Evolutionary conservation across 139 green algal genomes (phyloP), one percentile per base, ranked within the genome.

Genomic region (Chlamydomonas incerta): DNA sequence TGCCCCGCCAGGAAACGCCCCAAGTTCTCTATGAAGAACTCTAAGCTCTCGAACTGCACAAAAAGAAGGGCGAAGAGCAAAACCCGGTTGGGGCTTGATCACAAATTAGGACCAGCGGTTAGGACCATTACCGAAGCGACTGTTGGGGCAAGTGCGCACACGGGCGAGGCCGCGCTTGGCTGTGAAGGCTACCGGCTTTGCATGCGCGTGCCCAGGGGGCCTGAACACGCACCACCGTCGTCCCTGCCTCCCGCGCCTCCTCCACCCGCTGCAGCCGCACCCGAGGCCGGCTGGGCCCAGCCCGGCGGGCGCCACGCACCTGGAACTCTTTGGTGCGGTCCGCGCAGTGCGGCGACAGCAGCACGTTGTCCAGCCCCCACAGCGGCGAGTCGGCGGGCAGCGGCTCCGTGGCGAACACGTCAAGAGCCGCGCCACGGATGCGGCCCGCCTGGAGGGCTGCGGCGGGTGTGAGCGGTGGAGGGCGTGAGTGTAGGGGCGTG

Each of bases 351-450:
- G 94, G 92, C 1, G 89, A 93, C 83, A 98, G 90, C 23, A 98
- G 60, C 37, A 96, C 91, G 76, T 97, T 97, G 63, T 94, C 88
- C 83, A 97, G 88, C 17, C 80, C 83, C 88, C 93, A 98, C 65
- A 98, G 90, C 0, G 90, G 88, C 55, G 18, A 26, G 55, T 60
- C 55, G 0, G 69, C 34, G 1, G 95, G 93, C 68, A 98, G 91
- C 23, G 96, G 96, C 91, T 97, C 96, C 46, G 73, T 88, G 6
- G 83, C 89, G 83, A 95, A 96, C 37, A 98, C 96, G 70, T 98
- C 96, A 55, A 98, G 88, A 0, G 82, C 95, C 10, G 96, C 96
- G 10, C 95, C 96, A 3, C 88, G 82, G 80, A 98, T 96, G 41
- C 69, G 86, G 33, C 80, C 63, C 9, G 85, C n/a, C 58, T 90